Percentiles rank a stretch among this genome's conserved stretches.
Conservation (phyloP, 768 basidiomycete species). For the Pleurotus pulmonarius region DNA sequence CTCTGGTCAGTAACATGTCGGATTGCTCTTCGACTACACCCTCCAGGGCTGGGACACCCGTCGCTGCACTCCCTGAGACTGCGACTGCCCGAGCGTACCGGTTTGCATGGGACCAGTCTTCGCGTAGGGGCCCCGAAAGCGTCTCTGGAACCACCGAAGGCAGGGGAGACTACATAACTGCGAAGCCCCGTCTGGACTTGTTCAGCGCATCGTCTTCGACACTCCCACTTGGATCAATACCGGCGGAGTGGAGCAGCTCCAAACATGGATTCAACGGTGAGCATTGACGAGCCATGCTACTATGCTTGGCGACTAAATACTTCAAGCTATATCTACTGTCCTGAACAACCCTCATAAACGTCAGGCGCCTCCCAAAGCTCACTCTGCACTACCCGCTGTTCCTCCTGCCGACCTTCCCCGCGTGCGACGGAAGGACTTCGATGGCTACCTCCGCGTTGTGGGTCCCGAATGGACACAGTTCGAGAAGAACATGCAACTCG, state of each 20-base stretch:
- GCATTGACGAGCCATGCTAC: conserved; percentile 16
- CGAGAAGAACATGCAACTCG: conserved; percentile 40
- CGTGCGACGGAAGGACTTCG: conserved; percentile 80
- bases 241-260: conserved; percentile 74
- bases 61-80: conserved; percentile 35
- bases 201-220: conserved; percentile 47
- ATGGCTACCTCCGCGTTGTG: conserved; percentile 72
- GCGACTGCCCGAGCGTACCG: conserved; percentile 58
- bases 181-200: conserved; percentile 43
- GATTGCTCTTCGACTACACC: conserved; percentile 43
- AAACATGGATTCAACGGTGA: conserved; percentile 87
- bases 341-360: conserved; percentile 86
- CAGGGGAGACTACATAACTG: conserved; percentile 58
- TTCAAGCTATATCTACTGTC: conserved; percentile 86
- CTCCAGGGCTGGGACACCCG: conserved; percentile 57
- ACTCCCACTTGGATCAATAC: conserved; percentile 45
- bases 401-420: conserved; percentile 75
- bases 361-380: conserved; percentile 84
- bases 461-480: conserved; percentile 77
- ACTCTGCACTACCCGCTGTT: conserved; percentile 72
- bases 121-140: conserved; percentile 65
- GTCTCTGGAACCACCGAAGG: conserved; percentile 69
- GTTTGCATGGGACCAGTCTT: conserved; percentile 70
- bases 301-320: conserved; percentile 1
- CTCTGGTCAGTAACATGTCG: conserved; percentile 29